Conservation (phyloP, 768 basidiomycete genomes). For the Tricholoma bakamatsutake region DNA sequence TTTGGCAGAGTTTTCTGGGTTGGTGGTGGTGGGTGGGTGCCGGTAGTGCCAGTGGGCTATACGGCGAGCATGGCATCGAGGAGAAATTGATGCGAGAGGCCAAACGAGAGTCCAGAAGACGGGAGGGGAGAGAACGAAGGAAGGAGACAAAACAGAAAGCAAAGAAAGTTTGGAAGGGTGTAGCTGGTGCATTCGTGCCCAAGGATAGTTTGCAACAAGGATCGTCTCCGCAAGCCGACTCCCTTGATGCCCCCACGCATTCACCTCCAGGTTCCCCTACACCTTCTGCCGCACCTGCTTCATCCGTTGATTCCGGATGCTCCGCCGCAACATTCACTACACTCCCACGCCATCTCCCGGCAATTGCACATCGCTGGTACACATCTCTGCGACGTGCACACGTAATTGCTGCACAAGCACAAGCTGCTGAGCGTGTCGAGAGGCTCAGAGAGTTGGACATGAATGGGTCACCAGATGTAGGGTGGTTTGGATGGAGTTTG, state of each 20-base stretch:
- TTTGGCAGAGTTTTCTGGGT: slow-evolving; percentile 96
- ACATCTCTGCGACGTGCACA: slow-evolving; percentile 64
- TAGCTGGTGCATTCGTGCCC: slow-evolving; percentile 43
- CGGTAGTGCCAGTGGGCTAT: slow-evolving; percentile 63
- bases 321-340: slow-evolving; percentile 18
- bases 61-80: slow-evolving; percentile 51
- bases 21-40: slow-evolving; percentile 99
- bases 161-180: slow-evolving; percentile 51
- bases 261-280: slow-evolving; percentile 5
- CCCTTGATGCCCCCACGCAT: neutral
- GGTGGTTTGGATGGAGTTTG: slow-evolving; percentile 59
- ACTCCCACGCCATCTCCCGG: slow-evolving; percentile 33
- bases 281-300: neutral
- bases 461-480: slow-evolving; percentile 20
- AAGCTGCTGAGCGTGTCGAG: slow-evolving; percentile 63
- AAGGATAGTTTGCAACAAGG: slow-evolving; percentile 4
- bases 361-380: slow-evolving; percentile 47
- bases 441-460: slow-evolving; percentile 59
- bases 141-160: slow-evolving; percentile 47
- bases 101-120: slow-evolving; percentile 46
- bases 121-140: slow-evolving; percentile 40
- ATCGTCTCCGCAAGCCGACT: slow-evolving; percentile 2
- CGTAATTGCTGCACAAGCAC: slow-evolving; percentile 59
- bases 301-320: slow-evolving; percentile 12
- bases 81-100: slow-evolving; percentile 51